A percentile compares a stretch with the other conserved stretches of the same genome.
These are phyloP conservation scores for Amauroascus niger DNA, from an alignment of 2,329 filamentous ascomycete species.

Conservation along the genomic window DNA sequence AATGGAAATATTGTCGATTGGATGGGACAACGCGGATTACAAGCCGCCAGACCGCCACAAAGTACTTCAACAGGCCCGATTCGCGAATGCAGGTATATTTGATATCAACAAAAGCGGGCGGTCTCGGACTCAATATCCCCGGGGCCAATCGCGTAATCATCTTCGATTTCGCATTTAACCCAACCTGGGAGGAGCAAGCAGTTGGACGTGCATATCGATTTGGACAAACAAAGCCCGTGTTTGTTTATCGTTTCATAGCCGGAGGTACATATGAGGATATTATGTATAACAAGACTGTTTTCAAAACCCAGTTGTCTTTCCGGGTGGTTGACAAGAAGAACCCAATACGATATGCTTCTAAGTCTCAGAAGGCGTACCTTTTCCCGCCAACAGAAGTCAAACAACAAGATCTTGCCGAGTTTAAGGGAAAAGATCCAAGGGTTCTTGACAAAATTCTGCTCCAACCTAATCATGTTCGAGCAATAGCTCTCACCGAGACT, in stretches of 20 bases:
- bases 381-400: constrained; percentile 46
- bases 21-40: constrained; percentile 54
- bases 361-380: constrained; percentile 48
- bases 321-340: constrained; percentile 79
- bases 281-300: constrained; percentile 63
- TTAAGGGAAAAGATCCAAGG: constrained; percentile 49
- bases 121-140: constrained; percentile 71
- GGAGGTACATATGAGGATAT: constrained; percentile 71
- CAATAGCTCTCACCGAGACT: constrained; percentile 59
- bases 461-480: constrained; percentile 23
- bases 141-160: constrained; percentile 80
- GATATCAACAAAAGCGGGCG: constrained; percentile 75
- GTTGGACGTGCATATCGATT: constrained; percentile 78
- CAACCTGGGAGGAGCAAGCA: constrained; percentile 73
- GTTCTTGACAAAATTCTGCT: constrained; percentile 51
- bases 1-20: constrained; percentile 48
- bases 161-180: constrained; percentile 75
- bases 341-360: constrained; percentile 55
- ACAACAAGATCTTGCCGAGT: constrained; percentile 45
- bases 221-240: constrained; percentile 70
- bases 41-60: constrained; percentile 53
- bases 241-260: constrained; percentile 70
- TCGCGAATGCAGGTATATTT: constrained; percentile 53
- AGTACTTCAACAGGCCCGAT: constrained; percentile 55
- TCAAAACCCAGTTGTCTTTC: constrained; percentile 70